These are phyloP conservation scores for Geranomyces variabilis DNA, from an alignment of 192 early-diverging fungal genomes.

Conservation along the genomic window DNA sequence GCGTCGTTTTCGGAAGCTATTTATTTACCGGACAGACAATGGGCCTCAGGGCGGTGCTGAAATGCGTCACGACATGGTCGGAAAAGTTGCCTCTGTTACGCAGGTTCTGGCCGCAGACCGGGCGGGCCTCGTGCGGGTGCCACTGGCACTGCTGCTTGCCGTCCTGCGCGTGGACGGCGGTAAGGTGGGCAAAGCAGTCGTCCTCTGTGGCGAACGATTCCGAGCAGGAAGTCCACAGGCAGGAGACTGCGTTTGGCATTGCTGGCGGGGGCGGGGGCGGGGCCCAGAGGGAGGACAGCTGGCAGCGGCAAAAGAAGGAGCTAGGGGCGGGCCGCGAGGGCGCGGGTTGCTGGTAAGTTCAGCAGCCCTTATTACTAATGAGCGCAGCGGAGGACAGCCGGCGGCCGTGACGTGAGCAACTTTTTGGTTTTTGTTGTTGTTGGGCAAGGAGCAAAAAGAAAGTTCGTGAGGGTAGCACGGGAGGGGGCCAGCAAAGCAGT, in stretches of 20 bases:
- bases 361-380: no score
- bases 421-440: no score
- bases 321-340: no score
- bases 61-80: slow-evolving; percentile 40
- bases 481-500: no score
- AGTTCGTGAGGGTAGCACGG: no score
- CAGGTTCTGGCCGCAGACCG: slow-evolving; percentile 29
- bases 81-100: slow-evolving; percentile 39
- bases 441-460: no score
- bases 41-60: slow-evolving; percentile 27
- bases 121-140: slow-evolving; percentile 33
- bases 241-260: slow-evolving; percentile 11
- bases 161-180: slow-evolving; percentile 22
- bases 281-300: no score
- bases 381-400: no score
- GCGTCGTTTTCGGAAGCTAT: not conserved
- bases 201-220: slow-evolving; percentile 24
- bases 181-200: slow-evolving; percentile 28
- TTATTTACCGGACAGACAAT: slow-evolving; percentile 30
- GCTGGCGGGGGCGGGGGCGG: no score
- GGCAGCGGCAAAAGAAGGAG: no score
- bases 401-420: no score
- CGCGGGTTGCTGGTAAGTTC: no score
- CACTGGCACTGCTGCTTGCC: slow-evolving; percentile 31
- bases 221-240: slow-evolving; percentile 29